Base-by-base conservation (phyloP, 371 early-diverging fungal species). In the Mortierella polycephala region DNA sequence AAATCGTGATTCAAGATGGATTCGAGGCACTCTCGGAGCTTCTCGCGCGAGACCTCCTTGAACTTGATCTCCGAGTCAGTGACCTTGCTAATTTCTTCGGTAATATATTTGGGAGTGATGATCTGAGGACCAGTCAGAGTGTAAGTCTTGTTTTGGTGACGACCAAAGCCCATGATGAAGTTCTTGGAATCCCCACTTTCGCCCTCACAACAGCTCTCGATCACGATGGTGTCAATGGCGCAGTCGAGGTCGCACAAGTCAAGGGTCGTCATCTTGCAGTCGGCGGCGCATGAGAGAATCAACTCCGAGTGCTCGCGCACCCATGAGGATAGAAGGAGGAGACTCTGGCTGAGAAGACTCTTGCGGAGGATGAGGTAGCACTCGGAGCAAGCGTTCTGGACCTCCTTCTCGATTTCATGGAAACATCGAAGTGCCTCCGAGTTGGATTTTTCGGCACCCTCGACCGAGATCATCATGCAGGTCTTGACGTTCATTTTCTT, bases 111-210 rank as follows among this genome's bases (percentile, higher is more conserved):
- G 11, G 57, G 21, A 0, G 70, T 75, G 52, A 70, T 40, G 51
- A 57, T 53, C n/a, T 59, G 11, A 5, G 76, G 76, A 0, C 76
- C 76, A 5, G 76, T 75, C 64, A 75, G 21, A 9, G 60, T 70
- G 55, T 66, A 75, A 52, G 45, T 60, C 60, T 70, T 75, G 64
- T 70, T 70, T 49, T 49, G 57, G 52, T 67, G 60, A 10, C 40
- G 30, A 5, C 59, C 63, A 46, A 62, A 66, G 5, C 50, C 39
- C n/a, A 49, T 40, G n/a, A 18, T n/a, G 14, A 40, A 37, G 18
- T 44, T 7, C 21, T 39, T 23, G 7, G 21, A 16, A 39, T 20
- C 47, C 0, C 12, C 16, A 2, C 23, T n/a, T 18, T 64, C 64
- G 3, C 18, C 56, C 9, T 65, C 50, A 5, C 30, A 60, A 16